phyloP scores from a whole-genome alignment of 768 basidiomycete species.

The Candolleomyces aberdarensis region DNA sequence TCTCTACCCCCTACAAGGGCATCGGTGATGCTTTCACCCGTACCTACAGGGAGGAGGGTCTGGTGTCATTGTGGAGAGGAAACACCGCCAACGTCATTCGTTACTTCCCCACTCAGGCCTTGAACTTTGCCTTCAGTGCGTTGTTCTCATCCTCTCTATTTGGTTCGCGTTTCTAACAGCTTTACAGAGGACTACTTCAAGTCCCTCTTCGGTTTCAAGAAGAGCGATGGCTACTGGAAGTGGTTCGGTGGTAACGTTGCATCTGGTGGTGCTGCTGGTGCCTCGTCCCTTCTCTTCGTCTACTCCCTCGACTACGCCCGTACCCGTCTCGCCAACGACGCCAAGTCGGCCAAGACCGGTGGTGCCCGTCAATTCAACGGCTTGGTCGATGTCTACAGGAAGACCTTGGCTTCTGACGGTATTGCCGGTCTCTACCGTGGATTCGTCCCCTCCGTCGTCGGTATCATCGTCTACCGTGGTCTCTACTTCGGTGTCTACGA shows the following conservation, averaged over 20 bases:
- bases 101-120: conserved; percentile 99
- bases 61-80: conserved; percentile 96
- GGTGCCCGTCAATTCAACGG: conserved; percentile 97
- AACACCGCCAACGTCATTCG: conserved; percentile 99
- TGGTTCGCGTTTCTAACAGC: conserved; percentile 6
- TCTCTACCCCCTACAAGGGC: conserved; percentile 95
- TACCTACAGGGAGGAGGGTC: conserved; percentile 93
- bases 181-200: conserved; percentile 94
- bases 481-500: conserved; percentile 99
- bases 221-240: conserved; percentile 94
- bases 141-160: conserved; percentile 16
- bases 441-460: conserved; percentile 97
- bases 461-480: conserved; percentile 99
- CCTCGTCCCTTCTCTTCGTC: conserved; percentile 96
- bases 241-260: conserved; percentile 99
- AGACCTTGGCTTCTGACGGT: conserved; percentile 97
- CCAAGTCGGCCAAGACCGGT: conserved; percentile 93
- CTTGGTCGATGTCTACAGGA: conserved; percentile 93
- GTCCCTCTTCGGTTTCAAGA: conserved; percentile 98
- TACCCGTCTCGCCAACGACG: conserved; percentile 98
- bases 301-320: conserved; percentile 99
- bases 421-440: conserved; percentile 99
- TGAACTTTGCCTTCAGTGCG: conserved; percentile 99
- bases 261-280: conserved; percentile 99
- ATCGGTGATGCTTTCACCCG: conserved; percentile 87